Conservation (phyloP, 805 yeast species). For the Saccharomyces eubayanus region DNA sequence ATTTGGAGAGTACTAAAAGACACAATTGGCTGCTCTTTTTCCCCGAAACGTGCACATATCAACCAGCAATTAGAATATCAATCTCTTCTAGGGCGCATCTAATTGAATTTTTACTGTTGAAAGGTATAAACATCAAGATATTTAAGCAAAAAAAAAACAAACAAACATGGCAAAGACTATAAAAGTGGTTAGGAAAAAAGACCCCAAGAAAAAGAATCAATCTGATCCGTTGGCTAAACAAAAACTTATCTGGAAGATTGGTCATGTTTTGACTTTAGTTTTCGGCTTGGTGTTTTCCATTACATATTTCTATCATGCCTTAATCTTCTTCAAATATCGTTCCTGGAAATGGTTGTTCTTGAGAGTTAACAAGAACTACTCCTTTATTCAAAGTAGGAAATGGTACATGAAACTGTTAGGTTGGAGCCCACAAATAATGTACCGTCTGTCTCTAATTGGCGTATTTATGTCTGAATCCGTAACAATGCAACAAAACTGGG, state of each 20-base stretch:
- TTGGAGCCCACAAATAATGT: conserved; percentile 42
- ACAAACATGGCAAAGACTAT: conserved; percentile 14
- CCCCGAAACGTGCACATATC: neutral
- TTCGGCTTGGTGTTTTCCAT: conserved; percentile 23
- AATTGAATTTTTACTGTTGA: neutral
- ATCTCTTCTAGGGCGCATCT: neutral
- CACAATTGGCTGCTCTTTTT: neutral
- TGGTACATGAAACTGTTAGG: conserved; percentile 19
- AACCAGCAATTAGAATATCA: neutral
- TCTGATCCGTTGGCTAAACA: conserved; percentile 20
- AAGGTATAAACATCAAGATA: neutral
- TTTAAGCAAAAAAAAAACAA: neutral
- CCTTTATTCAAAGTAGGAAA: conserved; percentile 12
- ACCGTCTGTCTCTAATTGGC: conserved; percentile 51
- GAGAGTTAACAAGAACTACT: conserved; percentile 17
- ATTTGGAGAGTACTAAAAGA: neutral
- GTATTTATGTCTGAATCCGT: conserved; percentile 43
- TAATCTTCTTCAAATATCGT: conserved; percentile 26
- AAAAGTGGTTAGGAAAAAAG: conserved; percentile 22
- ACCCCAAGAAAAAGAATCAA: conserved; percentile 10
- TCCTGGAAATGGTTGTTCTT: conserved; percentile 30
- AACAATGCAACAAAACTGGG: conserved; percentile 52
- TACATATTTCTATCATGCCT: conserved; percentile 20
- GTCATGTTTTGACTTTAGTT: conserved; percentile 21
- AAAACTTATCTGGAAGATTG: conserved; percentile 23